Evolutionary conservation across 2,329 filamentous ascomycete genomes (phyloP).

Genomic region (Fusarium fujikuroi): DNA sequence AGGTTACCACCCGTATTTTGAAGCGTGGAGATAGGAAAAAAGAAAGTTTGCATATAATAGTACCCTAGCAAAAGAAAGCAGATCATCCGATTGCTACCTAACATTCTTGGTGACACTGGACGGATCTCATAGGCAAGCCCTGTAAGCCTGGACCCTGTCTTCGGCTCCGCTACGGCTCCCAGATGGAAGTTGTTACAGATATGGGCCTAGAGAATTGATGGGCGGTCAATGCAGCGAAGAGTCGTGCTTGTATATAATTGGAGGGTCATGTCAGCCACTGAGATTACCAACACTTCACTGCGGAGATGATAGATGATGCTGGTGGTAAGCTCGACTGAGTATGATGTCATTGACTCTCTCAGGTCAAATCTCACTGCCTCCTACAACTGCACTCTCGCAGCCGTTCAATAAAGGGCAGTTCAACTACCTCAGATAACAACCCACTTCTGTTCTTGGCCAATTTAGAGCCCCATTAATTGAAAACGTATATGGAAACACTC

Average conservation of each 20-base stretch:
- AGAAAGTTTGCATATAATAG: not conserved
- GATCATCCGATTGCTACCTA: not conserved
- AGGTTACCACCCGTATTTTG: not conserved
- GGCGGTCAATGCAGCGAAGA: not conserved
- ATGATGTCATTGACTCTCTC: not conserved
- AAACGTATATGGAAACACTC: not conserved
- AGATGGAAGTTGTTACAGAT: not conserved
- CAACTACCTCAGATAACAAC: not conserved
- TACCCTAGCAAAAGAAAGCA: not conserved
- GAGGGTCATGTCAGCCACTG: not conserved
- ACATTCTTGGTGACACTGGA: not conserved
- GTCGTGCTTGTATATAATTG: not conserved
- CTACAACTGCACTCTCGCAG: not conserved
- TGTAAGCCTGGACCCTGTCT: not conserved
- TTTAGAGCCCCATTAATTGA: accelerated
- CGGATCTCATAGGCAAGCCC: not conserved
- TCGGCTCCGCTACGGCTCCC: conserved; percentile 7
- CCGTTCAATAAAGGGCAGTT: not conserved
- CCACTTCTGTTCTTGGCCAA: accelerated
- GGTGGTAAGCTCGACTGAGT: not conserved
- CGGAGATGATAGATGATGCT: not conserved
- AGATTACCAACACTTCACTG: no score
- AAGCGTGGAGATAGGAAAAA: not conserved
- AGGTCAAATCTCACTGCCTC: not conserved
- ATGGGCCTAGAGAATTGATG: not conserved